A percentile compares a stretch with the other conserved stretches of the same genome.
These are phyloP conservation scores for Pleodorina starrii DNA, from an alignment of 139 green algal species.

Conservation along the genomic window DNA sequence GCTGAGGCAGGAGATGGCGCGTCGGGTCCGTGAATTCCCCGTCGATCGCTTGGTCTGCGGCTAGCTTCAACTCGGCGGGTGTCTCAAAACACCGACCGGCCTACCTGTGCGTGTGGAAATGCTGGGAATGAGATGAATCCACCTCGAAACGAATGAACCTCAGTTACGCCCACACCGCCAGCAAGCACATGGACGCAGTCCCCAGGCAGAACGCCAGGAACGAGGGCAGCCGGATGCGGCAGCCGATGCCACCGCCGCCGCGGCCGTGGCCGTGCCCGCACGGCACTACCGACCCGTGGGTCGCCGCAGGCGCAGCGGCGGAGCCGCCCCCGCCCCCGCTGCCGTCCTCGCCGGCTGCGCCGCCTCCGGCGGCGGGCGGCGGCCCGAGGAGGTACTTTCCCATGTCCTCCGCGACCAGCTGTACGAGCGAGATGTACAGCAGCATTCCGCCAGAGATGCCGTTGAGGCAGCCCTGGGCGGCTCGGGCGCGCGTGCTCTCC, in stretches of 20 bases:
- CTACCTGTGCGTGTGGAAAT: too few species aligned
- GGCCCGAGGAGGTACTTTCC: slow-evolving; percentile 41
- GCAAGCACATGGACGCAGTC: slow-evolving; percentile 52
- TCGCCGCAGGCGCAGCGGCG: background rate
- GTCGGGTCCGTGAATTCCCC: too few species aligned
- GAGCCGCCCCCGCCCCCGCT: background rate
- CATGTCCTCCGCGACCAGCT: slow-evolving; percentile 74
- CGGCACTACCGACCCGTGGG: background rate
- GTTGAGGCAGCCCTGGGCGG: slow-evolving; percentile 69
- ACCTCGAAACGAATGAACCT: too few species aligned
- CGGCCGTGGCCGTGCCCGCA: background rate
- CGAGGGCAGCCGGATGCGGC: slow-evolving; percentile 33
- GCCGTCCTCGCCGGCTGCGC: background rate
- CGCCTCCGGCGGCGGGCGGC: background rate
- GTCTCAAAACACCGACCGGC: too few species aligned
- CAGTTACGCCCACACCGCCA: slow-evolving; percentile 66
- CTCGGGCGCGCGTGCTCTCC: slow-evolving; percentile 26
- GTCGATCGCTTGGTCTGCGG: too few species aligned
- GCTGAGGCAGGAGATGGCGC: too few species aligned
- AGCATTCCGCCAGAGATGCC: slow-evolving; percentile 73
- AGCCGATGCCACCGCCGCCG: background rate
- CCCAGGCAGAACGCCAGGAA: slow-evolving; percentile 55
- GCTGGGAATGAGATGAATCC: background rate
- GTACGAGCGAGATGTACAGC: slow-evolving; percentile 74
- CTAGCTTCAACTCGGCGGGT: too few species aligned